These are phyloP conservation scores for Fusarium sp. DNA, from an alignment of 2,329 filamentous ascomycete species.

Conservation along the genomic window DNA sequence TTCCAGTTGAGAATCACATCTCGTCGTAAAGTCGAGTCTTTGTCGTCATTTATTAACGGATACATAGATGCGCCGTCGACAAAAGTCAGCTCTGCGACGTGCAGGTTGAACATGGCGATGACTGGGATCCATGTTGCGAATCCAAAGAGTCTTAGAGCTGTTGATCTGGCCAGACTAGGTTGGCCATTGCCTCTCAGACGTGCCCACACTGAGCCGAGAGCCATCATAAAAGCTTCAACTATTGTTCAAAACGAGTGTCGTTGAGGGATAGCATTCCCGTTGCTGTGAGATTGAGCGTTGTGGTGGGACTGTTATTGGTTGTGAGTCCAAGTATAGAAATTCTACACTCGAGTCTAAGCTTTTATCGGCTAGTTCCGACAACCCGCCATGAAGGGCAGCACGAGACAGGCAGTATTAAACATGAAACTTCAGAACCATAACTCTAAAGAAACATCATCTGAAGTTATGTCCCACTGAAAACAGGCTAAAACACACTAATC, in stretches of 20 bases:
- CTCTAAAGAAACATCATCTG: background rate
- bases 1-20: slow-evolving; percentile 70
- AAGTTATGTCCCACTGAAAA: background rate
- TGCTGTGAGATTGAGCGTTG: background rate
- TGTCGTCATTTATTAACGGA: slow-evolving; percentile 76
- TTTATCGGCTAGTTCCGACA: slow-evolving; percentile 35
- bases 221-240: slow-evolving; percentile 43
- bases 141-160: slow-evolving; percentile 58
- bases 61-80: slow-evolving; percentile 78
- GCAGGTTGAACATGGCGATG: slow-evolving; percentile 67
- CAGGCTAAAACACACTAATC: background rate
- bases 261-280: slow-evolving; percentile 5
- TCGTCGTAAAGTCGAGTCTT: slow-evolving; percentile 61
- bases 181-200: slow-evolving; percentile 41
- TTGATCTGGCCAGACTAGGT: slow-evolving; percentile 43
- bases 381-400: background rate
- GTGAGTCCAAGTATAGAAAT: slow-evolving; percentile 21
- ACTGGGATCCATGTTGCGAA: slow-evolving; percentile 70
- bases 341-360: slow-evolving; percentile 25
- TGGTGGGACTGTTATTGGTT: background rate
- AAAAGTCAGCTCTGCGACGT: slow-evolving; percentile 66
- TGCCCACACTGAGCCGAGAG: slow-evolving; percentile 49
- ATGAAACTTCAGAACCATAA: background rate
- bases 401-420: background rate
- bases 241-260: background rate